Evolutionary conservation across 2,329 filamentous ascomycete genomes (phyloP), one percentile per base, ranked within the genome.

Genomic region (Albifimbria verrucaria): DNA sequence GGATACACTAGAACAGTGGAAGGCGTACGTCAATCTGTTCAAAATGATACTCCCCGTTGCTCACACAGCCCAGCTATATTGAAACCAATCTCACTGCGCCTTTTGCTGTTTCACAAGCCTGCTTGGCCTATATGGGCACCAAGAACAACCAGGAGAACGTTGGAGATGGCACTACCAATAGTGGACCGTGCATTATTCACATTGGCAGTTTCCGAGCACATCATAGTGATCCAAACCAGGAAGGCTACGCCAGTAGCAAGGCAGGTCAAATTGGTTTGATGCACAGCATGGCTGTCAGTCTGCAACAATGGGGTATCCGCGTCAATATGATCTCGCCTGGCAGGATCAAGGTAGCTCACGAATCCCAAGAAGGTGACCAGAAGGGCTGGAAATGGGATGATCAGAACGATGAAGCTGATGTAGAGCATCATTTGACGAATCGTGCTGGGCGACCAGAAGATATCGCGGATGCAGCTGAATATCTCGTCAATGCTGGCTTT

Each of bases 11-110:
- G 66, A 68, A 2, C 64, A 77, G 54, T 79, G 75, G 76, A 64
- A 68, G 55, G 75, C 74, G 17, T 70, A 28, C 10, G 49, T 45
- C 10, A 11, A n/a, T 47, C 10, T 24, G 44, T 24, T 25, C 44
- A 47, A 21, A 32, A 32, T 15, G 9, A 32, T 9, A 32, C 7
- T 7, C 26, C 15, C 7, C 7, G 9, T 32, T 32, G 7, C 9
- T 32, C n/a, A 43, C n/a, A 43, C 41, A 21, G 10, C 21, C 10
- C 25, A 51, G 49, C 18, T 51, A 70, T 51, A 67, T 78, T 10
- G 74, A 77, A 48, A 77, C 72, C 24, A 78, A 78, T 52, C 68
- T 78, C 11, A 78, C 72, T 3, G 72, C 67, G 4, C 71, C 73
- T 0, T 78, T 78, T 55, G 72, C 68, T 11, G 69, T 76, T 60